Evolutionary conservation across 306 rosid genomes (phyloP), one percentile per base, ranked within the genome.

Genomic region (Gleditsia sinensis): DNA sequence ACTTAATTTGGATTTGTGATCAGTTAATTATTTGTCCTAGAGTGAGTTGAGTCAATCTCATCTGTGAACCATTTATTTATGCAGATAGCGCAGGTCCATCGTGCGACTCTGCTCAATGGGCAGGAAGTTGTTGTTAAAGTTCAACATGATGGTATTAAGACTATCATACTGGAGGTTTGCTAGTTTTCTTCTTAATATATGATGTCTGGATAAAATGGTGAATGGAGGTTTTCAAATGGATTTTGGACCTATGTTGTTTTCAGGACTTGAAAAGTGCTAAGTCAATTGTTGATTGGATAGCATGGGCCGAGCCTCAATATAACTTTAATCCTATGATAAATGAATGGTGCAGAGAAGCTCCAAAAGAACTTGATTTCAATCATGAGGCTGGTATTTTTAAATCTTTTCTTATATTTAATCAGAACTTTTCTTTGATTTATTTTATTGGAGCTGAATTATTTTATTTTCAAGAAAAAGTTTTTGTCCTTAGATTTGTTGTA

Each of bases 311-410:
- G 73, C 99, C 99, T 19, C 98, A 92, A 53, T 88, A 90, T 60
- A 80, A 95, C 83, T 92, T 95, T 36, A 95, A 89, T 82, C 99
- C 99, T 45, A 90, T 95, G 87, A 95, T 95, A 70, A 93, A 95
- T 83, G 99, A 95, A 83, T 95, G 99, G 98, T 95, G 99, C 99
- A 90, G 83, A 87, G 99, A 95, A 87, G 96, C 93, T 83, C 99
- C 99, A 39, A 95, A 92, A 80, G 99, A 95, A 74, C 94, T 95
- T 50, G 96, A 95, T 82, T 92, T 92, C 88, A 92, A 87, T 83
- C 89, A 8, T 54, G 99, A 95, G 85, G 98, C 99, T 62, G 99
- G 99, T 95, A 84, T 58, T 66, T 62, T 81, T 17, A 27, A 36
- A 72, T 70, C 53, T 58, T 78, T 9, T 63, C 43, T 65, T 28